These are phyloP conservation scores for Blastomyces emzantsi DNA, from an alignment of 2,329 filamentous ascomycete species.

Conservation along the genomic window DNA sequence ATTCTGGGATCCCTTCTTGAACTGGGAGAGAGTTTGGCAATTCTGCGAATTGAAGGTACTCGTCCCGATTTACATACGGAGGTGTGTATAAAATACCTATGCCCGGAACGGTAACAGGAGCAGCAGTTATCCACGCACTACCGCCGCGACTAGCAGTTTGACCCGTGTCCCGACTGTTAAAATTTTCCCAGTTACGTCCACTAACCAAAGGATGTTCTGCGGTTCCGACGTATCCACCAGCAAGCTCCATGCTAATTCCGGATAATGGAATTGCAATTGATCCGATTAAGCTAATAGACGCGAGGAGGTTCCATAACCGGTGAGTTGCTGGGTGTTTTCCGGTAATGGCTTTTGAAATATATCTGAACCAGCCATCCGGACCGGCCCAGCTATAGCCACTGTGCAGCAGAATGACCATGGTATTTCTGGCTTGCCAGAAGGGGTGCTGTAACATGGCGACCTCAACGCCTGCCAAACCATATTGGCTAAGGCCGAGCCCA, in stretches of 20 bases:
- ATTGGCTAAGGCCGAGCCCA: constrained; percentile 9
- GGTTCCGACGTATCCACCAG: constrained; percentile 9
- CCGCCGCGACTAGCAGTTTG: not conserved
- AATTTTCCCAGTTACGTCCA: constrained; percentile 6
- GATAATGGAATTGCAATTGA: constrained; percentile 12
- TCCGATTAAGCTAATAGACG: not conserved
- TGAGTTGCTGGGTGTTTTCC: not conserved
- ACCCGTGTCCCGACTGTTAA: constrained; percentile 3
- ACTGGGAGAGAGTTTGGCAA: constrained; percentile 7
- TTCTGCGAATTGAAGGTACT: not conserved
- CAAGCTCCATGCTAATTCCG: constrained; percentile 10
- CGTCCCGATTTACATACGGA: constrained; percentile 4
- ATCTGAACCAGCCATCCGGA: not conserved
- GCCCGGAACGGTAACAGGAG: constrained; percentile 7
- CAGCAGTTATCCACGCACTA: constrained; percentile 1
- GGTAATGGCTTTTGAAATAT: not conserved
- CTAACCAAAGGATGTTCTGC: constrained; percentile 5
- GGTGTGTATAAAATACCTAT: constrained; percentile 11
- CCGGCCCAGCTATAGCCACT: constrained; percentile 2
- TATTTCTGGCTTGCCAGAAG: constrained; percentile 6
- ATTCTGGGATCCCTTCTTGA: constrained; percentile 1
- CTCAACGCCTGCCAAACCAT: constrained; percentile 12
- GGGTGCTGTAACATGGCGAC: constrained; percentile 12
- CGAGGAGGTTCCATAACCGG: constrained; percentile 6
- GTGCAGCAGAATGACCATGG: constrained; percentile 11